Evolutionary conservation across 148 eudicot genomes (phyloP), one percentile per base, ranked within the genome.

Genomic region (Heliamphora exappendiculata): DNA sequence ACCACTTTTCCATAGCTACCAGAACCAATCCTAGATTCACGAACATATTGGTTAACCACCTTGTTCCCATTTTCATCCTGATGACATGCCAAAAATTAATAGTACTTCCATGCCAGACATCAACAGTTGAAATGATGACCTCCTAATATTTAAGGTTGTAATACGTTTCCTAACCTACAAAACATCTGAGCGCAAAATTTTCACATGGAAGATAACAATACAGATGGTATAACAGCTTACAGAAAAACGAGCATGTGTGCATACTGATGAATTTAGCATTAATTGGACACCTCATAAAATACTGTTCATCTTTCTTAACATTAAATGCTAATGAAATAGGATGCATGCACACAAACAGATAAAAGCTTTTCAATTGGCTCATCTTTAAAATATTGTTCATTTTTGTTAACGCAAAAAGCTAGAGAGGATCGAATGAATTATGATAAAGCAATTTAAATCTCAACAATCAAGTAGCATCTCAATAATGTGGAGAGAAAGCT

Each of bases 1-100:
- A 95, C 99, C 98, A 95, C 99, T 95, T 95, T 95, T 3, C 93
- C 99, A 70, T 95, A 95, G 84, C 97, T 90, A 49, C 99, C 99
- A 75, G 94, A 78, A 28, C 98, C 99, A 77, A 95, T 95, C 86
- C 88, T 95, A 73, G 75, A 81, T 84, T 86, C 93, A 20, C 91
- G 96, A 66, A 93, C 84, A 80, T 95, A 95, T 78, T 95, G 90
- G 78, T 95, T 95, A 37, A 91, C 87, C 81, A 79, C 88, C 94
- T 91, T 95, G 80, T 81, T 91, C 65, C 97, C 96, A 70, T 85
- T 34, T 71, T 93, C 99, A 81, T 95, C 99, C 99, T 95, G 84
- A 29, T 75, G n/a, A 50, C 9, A 16, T 20, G 12, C 51, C 44
- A 60, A 31, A 79, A 60, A 39, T 42, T 19, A 78, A 22, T 67